Evolutionary conservation across 202 grass and related monocot genomes (phyloP).

Genomic region (Musa balbisiana): DNA sequence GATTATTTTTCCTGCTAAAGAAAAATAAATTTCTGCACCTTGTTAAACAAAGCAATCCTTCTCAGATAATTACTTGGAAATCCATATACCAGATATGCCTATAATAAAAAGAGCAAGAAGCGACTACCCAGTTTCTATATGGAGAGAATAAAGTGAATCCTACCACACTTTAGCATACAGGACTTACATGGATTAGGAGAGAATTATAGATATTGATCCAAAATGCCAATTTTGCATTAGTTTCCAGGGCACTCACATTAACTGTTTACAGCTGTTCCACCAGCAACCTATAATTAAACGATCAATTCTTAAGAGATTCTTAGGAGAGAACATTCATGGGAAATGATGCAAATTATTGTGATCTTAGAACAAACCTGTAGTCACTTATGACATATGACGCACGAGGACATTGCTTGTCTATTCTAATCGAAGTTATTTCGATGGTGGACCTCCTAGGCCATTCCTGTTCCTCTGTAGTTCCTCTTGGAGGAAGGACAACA

Average conservation of each 20-base stretch:
- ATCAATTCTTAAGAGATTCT: too few relatives aligned
- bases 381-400: constrained; percentile 59
- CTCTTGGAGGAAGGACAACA: constrained; percentile 4
- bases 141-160: background rate
- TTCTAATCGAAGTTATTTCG: constrained; percentile 49
- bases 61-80: constrained; percentile 66
- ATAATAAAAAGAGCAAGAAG: constrained; percentile 2
- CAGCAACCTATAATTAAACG: constrained; percentile 49
- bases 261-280: constrained; percentile 92
- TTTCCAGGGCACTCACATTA: constrained; percentile 53
- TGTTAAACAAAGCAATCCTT: constrained; percentile 80
- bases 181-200: constrained; percentile 87
- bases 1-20: too few relatives aligned
- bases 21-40: constrained; percentile 37
- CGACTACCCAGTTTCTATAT: background rate
- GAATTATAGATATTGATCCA: constrained; percentile 99
- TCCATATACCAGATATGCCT: constrained; percentile 84
- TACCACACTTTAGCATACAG: background rate
- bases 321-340: too few relatives aligned
- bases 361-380: constrained; percentile 45
- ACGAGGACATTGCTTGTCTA: constrained; percentile 54
- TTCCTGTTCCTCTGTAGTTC: constrained; percentile 40
- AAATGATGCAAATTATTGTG: too few relatives aligned
- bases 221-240: constrained; percentile 65
- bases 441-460: constrained; percentile 36